Evolutionary conservation across 768 basidiomycete species (phyloP), one percentile per base, ranked within the genome.

Genomic region (Xerocomellus intermedius): DNA sequence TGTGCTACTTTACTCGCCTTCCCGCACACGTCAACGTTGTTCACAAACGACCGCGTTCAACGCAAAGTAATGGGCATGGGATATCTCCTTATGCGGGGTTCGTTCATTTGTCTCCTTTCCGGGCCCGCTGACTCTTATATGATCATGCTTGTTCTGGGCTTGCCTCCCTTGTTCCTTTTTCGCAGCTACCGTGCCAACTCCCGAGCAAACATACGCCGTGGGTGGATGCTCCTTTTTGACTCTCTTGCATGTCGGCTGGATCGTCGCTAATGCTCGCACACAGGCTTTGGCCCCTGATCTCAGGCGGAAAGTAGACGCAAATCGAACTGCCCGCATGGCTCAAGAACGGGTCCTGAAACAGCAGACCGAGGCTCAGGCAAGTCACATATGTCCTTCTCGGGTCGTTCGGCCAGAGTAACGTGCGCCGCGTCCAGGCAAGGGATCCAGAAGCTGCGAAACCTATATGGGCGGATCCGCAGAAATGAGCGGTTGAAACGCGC

Each of bases 261-360:
- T 35, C 43, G 39, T 32, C 28, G 14, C 50, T 61, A 38, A 51
- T 49, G 28, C 28, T 22, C 12, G 38, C 50, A 37, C 52, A 24
- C 57, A 87, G 85, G 73, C 77, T 66, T 76, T 88, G 77, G 77
- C 86, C 21, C 86, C 86, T 58, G 84, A 85, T 72, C 68, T 87
- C 57, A 79, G 77, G 60, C 78, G 81, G 44, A 82, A 81, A 61
- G 86, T 87, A 17, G 86, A 88, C 60, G 80, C 79, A 3, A 75
- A 77, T 52, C 79, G 82, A 35, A 77, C 78, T 16, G 71, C 78
- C 8, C 77, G 86, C 30, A 60, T 78, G 12, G 77, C 79, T 4
- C 74, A 78, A 65, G 86, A 86, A 72, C 74, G 74, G 45, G 79
- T 78, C 54, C 75, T 78, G 65, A 77, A 77, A 65, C 78, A 76